These are phyloP conservation scores for Cordyceps pruinosa DNA, from an alignment of 2,329 filamentous ascomycete species.

Conservation along the genomic window DNA sequence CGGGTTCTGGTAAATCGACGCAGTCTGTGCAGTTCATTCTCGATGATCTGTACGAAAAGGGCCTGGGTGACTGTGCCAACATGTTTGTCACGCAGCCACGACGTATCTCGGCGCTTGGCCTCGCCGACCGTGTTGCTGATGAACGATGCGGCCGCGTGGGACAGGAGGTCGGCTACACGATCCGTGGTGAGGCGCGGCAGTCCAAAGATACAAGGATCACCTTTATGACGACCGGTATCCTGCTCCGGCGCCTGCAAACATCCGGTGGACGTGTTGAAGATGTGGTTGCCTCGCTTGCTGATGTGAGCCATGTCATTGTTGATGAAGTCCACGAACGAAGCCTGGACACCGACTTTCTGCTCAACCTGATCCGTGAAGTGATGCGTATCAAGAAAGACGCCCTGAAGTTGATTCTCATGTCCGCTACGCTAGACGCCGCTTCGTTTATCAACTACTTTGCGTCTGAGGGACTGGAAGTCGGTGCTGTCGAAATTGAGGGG, in stretches of 20 bases:
- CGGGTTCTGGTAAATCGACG: conserved; percentile 92
- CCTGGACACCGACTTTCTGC: conserved; percentile 87
- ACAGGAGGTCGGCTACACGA: conserved; percentile 84
- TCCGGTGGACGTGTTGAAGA: conserved; percentile 75
- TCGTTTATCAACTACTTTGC: conserved; percentile 82
- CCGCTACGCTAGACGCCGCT: conserved; percentile 83
- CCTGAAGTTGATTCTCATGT: conserved; percentile 90
- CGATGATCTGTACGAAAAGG: conserved; percentile 75
- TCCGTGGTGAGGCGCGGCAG: conserved; percentile 80
- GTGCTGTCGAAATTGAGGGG: conserved; percentile 78
- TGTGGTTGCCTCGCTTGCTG: conserved; percentile 71
- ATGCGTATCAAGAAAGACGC: conserved; percentile 67
- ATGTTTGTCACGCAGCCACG: conserved; percentile 95
- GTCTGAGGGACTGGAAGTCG: conserved; percentile 59
- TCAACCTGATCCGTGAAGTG: conserved; percentile 81
- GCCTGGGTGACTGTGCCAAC: conserved; percentile 70
- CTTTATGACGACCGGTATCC: conserved; percentile 91
- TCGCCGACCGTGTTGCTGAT: conserved; percentile 90
- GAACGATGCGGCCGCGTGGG: conserved; percentile 79
- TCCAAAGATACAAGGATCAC: conserved; percentile 76
- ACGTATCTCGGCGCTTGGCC: conserved; percentile 85
- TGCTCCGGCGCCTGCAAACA: conserved; percentile 84
- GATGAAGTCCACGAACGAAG: conserved; percentile 96
- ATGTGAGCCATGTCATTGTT: conserved; percentile 90
- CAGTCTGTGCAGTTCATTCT: conserved; percentile 95